Base-by-base conservation (phyloP, 139 green algal species). In the Asterochloris erici region DNA sequence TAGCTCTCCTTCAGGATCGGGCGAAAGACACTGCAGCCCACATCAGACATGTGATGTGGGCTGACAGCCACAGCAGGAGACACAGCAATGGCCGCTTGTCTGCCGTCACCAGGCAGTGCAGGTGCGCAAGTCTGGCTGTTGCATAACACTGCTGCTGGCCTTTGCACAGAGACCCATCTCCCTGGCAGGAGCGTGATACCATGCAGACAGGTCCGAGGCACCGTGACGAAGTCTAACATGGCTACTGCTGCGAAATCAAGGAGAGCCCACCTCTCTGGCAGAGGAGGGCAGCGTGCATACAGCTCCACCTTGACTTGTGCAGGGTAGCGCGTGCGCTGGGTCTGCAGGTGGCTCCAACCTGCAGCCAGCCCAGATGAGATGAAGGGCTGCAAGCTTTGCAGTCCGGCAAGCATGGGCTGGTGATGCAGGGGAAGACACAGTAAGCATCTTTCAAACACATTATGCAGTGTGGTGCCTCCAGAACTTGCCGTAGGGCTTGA, bases 401-500 rank as follows among this genome's bases (percentile, higher is more conserved):
- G 66, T 54, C 66, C 17, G 66, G 66, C 66, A 9, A 71, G 21
- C 66, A 21, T 26, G 66, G 21, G 19, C 66, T 26, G 9, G 17
- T 21, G 21, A 71, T 71, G 66, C 66, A 71, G 66, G 66, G 19
- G 10, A 26, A 23, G 19, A 9, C 66, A 26, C 66, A 21, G 19
- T 71, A 71, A 71, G 66, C 19, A 21, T 9, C 4, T 23, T 1
- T 26, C 21, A 71, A 23, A 21, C 66, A 71, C 66, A 71, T 9
- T 2, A 71, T 71, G 70, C 70, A 61, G 27, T 73, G 61, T 71
- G 62, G 1, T 27, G 62, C 23, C 14, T 13, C 0, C 19, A 21
- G 10, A 17, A 75, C 68, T n/a, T 73, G 85, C 84, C 89, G 15
- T 86, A 26, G 0, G 87, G 86, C 82, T 93, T 88, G 60, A 93